Percentiles rank a stretch among this genome's conserved stretches.
phyloP scores from a whole-genome alignment of 352 stramenopile genomes.

The Plasmopara viticola region DNA sequence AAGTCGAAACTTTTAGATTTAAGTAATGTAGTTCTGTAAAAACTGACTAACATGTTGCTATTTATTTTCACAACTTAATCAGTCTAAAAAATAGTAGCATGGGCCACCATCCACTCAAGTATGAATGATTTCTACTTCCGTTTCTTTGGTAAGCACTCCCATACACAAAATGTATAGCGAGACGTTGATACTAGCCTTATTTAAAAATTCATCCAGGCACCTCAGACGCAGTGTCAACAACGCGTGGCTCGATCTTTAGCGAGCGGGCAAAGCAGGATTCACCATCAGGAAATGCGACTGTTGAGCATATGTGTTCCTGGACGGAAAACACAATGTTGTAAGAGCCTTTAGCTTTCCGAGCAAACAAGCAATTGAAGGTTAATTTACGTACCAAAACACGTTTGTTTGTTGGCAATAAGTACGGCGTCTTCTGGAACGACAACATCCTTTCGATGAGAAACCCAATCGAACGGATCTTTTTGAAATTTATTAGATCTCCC shows the following conservation, averaged over 20 bases:
- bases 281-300: constrained; percentile 49
- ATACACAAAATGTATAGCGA: too few relatives aligned
- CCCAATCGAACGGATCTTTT: constrained; percentile 78
- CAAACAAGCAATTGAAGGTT: not conserved
- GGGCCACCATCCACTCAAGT: too few relatives aligned
- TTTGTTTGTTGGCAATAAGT: constrained; percentile 73
- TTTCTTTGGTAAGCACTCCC: too few relatives aligned
- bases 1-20: too few relatives aligned
- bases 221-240: constrained; percentile 34
- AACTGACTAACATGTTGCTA: too few relatives aligned
- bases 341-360: constrained; percentile 1
- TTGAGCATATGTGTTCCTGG: constrained; percentile 71
- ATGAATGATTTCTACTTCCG: too few relatives aligned
- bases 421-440: constrained; percentile 68
- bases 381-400: constrained; percentile 58
- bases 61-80: too few relatives aligned
- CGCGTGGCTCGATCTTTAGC: constrained; percentile 74
- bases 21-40: too few relatives aligned
- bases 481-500: constrained; percentile 81
- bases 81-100: too few relatives aligned
- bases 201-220: not conserved
- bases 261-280: constrained; percentile 79
- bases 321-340: not conserved
- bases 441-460: constrained; percentile 50
- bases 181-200: not conserved